Base-by-base conservation (phyloP, 345 rosid species). In the Pelargonium nanum region DNA sequence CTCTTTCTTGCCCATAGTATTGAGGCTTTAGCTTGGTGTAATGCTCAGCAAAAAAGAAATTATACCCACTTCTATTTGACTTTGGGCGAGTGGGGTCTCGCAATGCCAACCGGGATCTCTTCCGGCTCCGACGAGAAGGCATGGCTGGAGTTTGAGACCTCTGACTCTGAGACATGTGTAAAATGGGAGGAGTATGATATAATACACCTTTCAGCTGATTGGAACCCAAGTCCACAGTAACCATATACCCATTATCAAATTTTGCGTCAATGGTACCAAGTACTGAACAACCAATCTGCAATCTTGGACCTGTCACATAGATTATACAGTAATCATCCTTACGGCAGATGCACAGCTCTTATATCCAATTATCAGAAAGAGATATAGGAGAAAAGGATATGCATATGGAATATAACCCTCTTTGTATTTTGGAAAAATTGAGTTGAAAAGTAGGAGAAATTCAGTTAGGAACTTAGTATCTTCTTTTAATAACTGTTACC, bases 231-330 rank as follows among this genome's bases (percentile, higher is more conserved):
- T 69, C 70, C 62, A 86, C 73, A 1, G 82, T 86, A 55, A 88
- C 74, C 56, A 91, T 70, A 71, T 85, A 88, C 28, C 89, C 96
- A 52, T 54, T 72, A 34, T 91, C 98, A 32, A 91, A 88, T 70
- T 91, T 91, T 53, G 82, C 96, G 61, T 91, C 98, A 61, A 91
- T 87, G 26, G 54, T 58, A 74, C 98, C 98, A 0, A 57, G 58
- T 66, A 86, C 83, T 16, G 77, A 69, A 75, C 67, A 65, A 50
- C 98, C 95, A 68, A 63, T 62, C 58, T 65, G 68, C 82, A 79
- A 67, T 44, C 77, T 73, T 5, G 60, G 50, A 63, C 59, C 32
- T 45, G 32, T 32, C 23, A 63, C 53, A 55, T 40, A 64, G 59
- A 23, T 32, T 7, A 26, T 48, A 61, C 23, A 19, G 44, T 30